Evolutionary conservation across 148 eudicot genomes (phyloP).

Genomic region (Rhododendron williamsianum): DNA sequence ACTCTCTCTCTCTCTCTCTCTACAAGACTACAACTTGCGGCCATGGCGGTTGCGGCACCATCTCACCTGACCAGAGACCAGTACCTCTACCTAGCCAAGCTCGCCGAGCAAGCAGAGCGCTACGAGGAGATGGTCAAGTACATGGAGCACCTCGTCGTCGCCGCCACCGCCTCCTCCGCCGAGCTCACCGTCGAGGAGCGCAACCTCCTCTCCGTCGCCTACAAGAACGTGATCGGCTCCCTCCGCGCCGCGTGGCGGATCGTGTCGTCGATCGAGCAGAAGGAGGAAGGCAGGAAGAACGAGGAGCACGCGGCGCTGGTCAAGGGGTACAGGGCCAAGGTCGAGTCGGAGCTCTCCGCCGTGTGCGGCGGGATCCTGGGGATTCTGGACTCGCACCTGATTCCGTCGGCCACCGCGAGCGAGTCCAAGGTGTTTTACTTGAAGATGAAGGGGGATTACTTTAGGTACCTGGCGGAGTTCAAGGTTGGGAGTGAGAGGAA

Average conservation of each 20-base stretch:
- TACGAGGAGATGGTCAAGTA: constrained; percentile 22
- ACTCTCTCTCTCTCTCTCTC: too few species aligned
- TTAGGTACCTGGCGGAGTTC: constrained; percentile 11
- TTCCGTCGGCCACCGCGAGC: constrained; percentile 3
- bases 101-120: constrained; percentile 23
- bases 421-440: constrained; percentile 21
- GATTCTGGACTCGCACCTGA: constrained; percentile 10
- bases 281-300: constrained; percentile 21
- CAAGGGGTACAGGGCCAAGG: constrained; percentile 19
- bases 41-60: background rate
- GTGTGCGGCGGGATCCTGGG: constrained; percentile 19
- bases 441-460: constrained; percentile 24
- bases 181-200: constrained; percentile 23
- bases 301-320: constrained; percentile 18
- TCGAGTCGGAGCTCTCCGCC: constrained; percentile 16
- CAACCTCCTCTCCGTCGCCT: constrained; percentile 20
- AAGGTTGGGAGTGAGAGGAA: constrained; percentile 18
- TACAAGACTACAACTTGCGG: too few species aligned
- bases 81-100: constrained; percentile 18
- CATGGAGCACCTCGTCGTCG: constrained; percentile 19
- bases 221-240: constrained; percentile 24
- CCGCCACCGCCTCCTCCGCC: background rate
- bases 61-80: constrained; percentile 11
- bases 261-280: constrained; percentile 24
- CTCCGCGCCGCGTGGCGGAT: constrained; percentile 20